Evolutionary conservation across 139 green algal species (phyloP).

Genomic region (Pseudopediastrum boryanum): DNA sequence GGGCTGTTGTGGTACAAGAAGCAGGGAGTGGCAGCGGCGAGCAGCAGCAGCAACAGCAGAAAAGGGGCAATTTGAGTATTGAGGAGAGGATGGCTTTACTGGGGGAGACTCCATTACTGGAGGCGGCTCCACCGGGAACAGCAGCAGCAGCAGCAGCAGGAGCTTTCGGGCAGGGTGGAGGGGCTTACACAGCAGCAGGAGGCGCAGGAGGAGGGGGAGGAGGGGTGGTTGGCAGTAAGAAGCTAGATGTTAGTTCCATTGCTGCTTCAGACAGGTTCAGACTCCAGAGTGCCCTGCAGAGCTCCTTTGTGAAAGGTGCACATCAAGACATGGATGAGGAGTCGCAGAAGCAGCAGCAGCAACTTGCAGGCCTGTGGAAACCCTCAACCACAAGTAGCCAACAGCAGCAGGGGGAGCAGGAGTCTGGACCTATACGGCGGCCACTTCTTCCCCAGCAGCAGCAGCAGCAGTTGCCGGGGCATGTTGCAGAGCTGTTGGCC

Average conservation of each 20-base stretch:
- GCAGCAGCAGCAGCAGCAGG: not conserved
- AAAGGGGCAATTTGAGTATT: conserved; percentile 50
- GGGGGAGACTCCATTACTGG: conserved; percentile 64
- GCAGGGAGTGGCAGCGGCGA: conserved; percentile 7
- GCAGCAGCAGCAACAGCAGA: conserved; percentile 11
- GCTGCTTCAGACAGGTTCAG: conserved; percentile 59
- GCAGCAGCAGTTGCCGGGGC: conserved; percentile 15
- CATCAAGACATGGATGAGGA: conserved; percentile 47
- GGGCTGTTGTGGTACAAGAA: not conserved
- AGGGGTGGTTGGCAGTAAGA: not conserved
- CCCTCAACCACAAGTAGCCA: conserved; percentile 9
- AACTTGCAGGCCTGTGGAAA: conserved; percentile 9
- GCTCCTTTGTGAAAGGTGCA: conserved; percentile 65
- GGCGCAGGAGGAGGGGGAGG: conserved; percentile 8
- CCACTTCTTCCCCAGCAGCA: not conserved
- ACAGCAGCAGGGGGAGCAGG: conserved; percentile 16
- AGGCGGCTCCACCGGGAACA: conserved; percentile 3
- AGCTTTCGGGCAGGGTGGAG: not conserved
- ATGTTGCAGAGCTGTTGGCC: conserved; percentile 17
- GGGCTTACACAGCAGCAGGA: conserved; percentile 25
- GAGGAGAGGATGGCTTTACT: conserved; percentile 71
- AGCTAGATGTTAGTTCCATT: conserved; percentile 15
- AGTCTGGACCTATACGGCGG: no score
- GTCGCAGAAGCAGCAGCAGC: conserved; percentile 12
- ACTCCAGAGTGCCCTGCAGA: conserved; percentile 56